phyloP scores from a whole-genome alignment of 2,329 filamentous ascomycete species.

The Xylaria sp. region DNA sequence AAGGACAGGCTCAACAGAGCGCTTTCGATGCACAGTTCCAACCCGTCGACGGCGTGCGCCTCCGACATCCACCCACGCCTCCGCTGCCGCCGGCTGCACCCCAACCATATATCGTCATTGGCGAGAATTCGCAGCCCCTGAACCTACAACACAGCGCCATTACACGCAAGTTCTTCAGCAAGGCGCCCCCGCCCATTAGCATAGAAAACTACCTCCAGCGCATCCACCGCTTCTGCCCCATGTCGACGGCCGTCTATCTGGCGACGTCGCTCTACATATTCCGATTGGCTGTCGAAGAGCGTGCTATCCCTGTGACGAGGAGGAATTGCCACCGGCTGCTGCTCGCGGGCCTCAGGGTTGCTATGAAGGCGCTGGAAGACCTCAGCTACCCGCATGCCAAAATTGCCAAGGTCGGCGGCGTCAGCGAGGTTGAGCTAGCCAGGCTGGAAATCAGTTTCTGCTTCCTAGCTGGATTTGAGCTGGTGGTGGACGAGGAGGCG shows the following conservation, averaged over 20 bases:
- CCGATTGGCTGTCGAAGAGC: slow-evolving; percentile 80
- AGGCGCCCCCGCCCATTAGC: slow-evolving; percentile 83
- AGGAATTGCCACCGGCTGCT: slow-evolving; percentile 89
- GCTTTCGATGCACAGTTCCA: slow-evolving; percentile 47
- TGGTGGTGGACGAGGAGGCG: slow-evolving; percentile 70
- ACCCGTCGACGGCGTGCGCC: slow-evolving; percentile 66
- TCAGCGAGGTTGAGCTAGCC: slow-evolving; percentile 82
- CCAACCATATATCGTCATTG: slow-evolving; percentile 69
- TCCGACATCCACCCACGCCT: slow-evolving; percentile 53
- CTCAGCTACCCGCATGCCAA: slow-evolving; percentile 85
- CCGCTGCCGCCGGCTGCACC: slow-evolving; percentile 47
- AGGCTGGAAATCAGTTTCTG: slow-evolving; percentile 90
- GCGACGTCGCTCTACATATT: slow-evolving; percentile 90
- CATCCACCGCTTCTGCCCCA: slow-evolving; percentile 90
- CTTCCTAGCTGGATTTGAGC: slow-evolving; percentile 85
- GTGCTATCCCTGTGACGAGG: slow-evolving; percentile 80
- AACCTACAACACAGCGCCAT: slow-evolving; percentile 86
- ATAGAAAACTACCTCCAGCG: slow-evolving; percentile 87
- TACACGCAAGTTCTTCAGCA: slow-evolving; percentile 92
- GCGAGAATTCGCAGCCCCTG: slow-evolving; percentile 77
- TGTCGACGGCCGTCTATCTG: slow-evolving; percentile 93
- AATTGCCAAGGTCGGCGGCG: slow-evolving; percentile 88
- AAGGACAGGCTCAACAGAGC: slow-evolving; percentile 27
- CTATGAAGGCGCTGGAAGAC: slow-evolving; percentile 96
- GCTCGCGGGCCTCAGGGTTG: slow-evolving; percentile 84